These are phyloP conservation scores for Saccharomyces hybrid DNA, from an alignment of 1,139 yeast species.

Conservation along the genomic window DNA sequence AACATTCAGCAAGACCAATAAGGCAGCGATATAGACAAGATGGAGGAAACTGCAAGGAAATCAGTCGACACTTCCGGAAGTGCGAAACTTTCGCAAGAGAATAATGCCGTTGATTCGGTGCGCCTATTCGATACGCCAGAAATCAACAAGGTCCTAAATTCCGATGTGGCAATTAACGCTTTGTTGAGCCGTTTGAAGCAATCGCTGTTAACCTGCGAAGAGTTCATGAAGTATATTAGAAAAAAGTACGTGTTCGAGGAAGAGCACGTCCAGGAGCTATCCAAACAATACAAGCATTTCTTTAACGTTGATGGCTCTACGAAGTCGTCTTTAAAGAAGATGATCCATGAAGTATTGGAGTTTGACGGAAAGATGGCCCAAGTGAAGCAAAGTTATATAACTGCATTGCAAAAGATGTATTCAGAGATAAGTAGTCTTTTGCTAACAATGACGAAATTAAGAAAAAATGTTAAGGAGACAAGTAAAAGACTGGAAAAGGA, in stretches of 20 bases:
- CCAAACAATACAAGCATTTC: conserved; percentile 49
- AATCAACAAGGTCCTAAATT: conserved; percentile 42
- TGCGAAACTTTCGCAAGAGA: neutral
- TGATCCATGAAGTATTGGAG: conserved; percentile 61
- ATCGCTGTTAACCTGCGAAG: conserved; percentile 75
- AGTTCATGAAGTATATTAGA: conserved; percentile 68
- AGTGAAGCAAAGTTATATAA: conserved; percentile 73
- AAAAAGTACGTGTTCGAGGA: conserved; percentile 75
- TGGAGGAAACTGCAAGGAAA: neutral
- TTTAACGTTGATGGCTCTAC: conserved; percentile 26
- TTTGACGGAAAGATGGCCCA: conserved; percentile 69
- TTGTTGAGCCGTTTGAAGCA: conserved; percentile 69
- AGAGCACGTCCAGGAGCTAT: conserved; percentile 66
- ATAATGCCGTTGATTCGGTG: conserved; percentile 22
- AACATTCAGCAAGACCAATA: neutral
- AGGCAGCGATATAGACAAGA: neutral
- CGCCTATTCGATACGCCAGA: conserved; percentile 41
- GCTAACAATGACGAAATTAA: conserved; percentile 56
- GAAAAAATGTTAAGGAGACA: conserved; percentile 76
- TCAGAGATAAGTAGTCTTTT: conserved; percentile 76
- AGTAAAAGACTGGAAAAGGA: conserved; percentile 77
- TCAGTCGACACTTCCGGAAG: neutral
- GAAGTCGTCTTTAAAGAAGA: conserved; percentile 61
- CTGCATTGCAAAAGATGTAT: conserved; percentile 74
- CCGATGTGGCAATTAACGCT: conserved; percentile 59